These are phyloP conservation scores for Lactifluus piperatus DNA, from an alignment of 768 basidiomycete species.

Conservation along the genomic window DNA sequence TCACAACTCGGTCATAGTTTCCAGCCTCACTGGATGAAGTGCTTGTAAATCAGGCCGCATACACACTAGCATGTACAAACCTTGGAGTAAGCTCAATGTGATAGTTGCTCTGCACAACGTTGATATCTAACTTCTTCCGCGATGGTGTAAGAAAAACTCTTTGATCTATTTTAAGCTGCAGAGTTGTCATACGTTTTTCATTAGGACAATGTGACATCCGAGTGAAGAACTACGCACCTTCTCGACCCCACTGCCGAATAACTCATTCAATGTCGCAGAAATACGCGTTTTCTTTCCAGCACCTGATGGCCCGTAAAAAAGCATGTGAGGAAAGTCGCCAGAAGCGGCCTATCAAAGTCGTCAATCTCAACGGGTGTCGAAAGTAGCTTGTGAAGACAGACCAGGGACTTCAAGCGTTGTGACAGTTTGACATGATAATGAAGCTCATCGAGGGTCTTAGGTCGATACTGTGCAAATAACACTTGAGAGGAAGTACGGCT, in stretches of 20 bases:
- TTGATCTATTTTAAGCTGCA: slow-evolving; percentile 94
- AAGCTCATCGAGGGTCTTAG: slow-evolving; percentile 72
- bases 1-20: slow-evolving; percentile 88
- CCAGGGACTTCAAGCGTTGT: slow-evolving; percentile 68
- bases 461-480: slow-evolving; percentile 60
- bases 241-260: slow-evolving; percentile 89
- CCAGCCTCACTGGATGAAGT: slow-evolving; percentile 74
- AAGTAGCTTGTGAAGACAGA: slow-evolving; percentile 27
- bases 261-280: slow-evolving; percentile 74
- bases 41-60: neutral
- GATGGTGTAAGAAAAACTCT: slow-evolving; percentile 91
- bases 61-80: slow-evolving; percentile 33
- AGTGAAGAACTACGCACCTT: slow-evolving; percentile 45
- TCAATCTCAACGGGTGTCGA: neutral
- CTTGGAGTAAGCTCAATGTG: slow-evolving; percentile 98
- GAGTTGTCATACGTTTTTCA: neutral
- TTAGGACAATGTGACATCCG: neutral
- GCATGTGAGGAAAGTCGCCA: slow-evolving; percentile 94
- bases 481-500: neutral
- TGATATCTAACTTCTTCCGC: slow-evolving; percentile 90
- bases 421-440: slow-evolving; percentile 85
- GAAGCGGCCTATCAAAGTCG: slow-evolving; percentile 53
- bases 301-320: slow-evolving; percentile 95
- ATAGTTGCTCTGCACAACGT: slow-evolving; percentile 95
- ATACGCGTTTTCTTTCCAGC: slow-evolving; percentile 98